These are phyloP conservation scores for Tricholoma hemisulphureum DNA, from an alignment of 768 basidiomycete genomes.

Conservation along the genomic window DNA sequence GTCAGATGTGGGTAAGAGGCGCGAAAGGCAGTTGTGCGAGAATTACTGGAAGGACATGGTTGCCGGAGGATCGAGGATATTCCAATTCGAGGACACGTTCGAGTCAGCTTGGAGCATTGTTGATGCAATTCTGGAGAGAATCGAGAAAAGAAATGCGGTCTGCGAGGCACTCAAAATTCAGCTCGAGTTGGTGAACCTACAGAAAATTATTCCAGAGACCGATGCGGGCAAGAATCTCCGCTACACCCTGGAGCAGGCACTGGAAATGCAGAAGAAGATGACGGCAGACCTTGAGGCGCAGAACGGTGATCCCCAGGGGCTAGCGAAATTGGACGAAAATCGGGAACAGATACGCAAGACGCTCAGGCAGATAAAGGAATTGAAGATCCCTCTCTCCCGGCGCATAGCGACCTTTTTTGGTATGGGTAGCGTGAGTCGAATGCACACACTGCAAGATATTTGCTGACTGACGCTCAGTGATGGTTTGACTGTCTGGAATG, in stretches of 20 bases:
- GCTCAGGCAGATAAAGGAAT: background rate
- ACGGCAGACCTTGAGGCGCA: background rate
- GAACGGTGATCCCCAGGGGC: background rate
- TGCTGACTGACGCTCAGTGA: too few species aligned
- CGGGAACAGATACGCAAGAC: background rate
- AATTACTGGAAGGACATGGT: constrained; percentile 9
- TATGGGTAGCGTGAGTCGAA: background rate
- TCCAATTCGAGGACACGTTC: background rate
- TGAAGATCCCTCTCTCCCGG: background rate
- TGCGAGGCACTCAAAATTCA: constrained; percentile 9
- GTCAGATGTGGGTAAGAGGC: background rate
- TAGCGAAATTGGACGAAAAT: background rate
- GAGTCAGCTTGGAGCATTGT: background rate
- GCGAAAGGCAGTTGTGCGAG: background rate
- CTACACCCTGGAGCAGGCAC: constrained; percentile 11
- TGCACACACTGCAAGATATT: too few species aligned
- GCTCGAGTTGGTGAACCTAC: constrained; percentile 10
- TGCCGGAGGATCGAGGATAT: constrained; percentile 3
- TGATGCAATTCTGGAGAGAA: background rate
- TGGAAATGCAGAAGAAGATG: constrained; percentile 8
- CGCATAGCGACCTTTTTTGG: background rate
- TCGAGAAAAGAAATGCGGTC: too few species aligned
- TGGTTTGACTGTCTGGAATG: too few species aligned
- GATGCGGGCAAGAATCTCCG: constrained; percentile 15
- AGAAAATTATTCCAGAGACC: constrained; percentile 12